Evolutionary conservation across 805 yeast genomes (phyloP).

Genomic region (Kuraishia borneana): DNA sequence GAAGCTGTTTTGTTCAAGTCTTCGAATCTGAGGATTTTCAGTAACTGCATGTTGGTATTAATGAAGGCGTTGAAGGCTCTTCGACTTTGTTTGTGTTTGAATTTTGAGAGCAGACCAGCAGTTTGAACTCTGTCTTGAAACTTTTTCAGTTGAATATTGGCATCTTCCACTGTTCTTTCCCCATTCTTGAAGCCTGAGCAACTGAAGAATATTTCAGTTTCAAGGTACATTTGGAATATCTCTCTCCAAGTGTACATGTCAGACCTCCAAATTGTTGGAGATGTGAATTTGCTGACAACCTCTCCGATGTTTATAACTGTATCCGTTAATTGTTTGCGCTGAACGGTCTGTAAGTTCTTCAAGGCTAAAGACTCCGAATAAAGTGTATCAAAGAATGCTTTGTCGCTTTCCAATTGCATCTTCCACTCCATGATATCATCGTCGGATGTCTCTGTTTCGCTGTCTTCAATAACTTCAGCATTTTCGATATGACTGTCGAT

Average conservation of each 20-base stretch:
- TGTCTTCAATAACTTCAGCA: constrained; percentile 8
- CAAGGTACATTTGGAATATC: constrained; percentile 53
- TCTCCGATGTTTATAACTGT: constrained; percentile 32
- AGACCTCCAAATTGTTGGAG: constrained; percentile 28
- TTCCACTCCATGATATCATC: constrained; percentile 5
- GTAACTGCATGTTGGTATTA: constrained; percentile 38
- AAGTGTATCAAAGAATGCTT: constrained; percentile 47
- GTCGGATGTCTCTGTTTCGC: too few relatives aligned
- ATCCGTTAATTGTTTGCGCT: constrained; percentile 28
- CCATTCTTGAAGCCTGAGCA: constrained; percentile 34
- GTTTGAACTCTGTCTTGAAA: constrained; percentile 29
- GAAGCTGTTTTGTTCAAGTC: constrained; percentile 53
- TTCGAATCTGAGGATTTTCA: constrained; percentile 50
- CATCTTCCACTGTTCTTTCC: constrained; percentile 32
- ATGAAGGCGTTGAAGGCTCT: constrained; percentile 38
- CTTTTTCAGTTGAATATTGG: constrained; percentile 28
- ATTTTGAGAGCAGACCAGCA: constrained; percentile 23
- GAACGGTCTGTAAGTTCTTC: constrained; percentile 28
- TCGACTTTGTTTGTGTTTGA: constrained; percentile 34
- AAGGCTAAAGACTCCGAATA: constrained; percentile 41
- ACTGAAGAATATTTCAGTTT: constrained; percentile 52
- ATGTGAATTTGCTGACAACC: constrained; percentile 24
- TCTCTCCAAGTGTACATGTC: constrained; percentile 67
- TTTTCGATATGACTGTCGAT: neutral
- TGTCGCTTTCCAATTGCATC: constrained; percentile 40